Base-by-base conservation (phyloP, 495 filamentous ascomycete species). In the Sabuloglossum arenarium region DNA sequence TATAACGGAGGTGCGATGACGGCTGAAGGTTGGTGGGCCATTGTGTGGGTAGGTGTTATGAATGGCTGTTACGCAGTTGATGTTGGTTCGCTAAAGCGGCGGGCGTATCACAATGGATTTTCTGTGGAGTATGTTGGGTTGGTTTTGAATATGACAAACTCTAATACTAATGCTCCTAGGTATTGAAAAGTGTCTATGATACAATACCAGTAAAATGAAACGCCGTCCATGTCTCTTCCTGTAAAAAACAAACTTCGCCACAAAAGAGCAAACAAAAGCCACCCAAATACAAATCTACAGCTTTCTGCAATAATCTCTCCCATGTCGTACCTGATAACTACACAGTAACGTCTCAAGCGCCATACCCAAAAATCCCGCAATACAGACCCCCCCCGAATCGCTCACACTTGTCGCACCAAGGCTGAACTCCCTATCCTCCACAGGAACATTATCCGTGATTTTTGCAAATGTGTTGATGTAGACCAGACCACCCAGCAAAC, bases 381-480 rank as follows among this genome's bases (percentile, higher is more conserved):
- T 75, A 65, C 85, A 94, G 43, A 98, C 93, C 0, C 91, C 91
- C 0, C 71, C 90, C 29, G 83, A 87, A 66, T 98, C 91, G 66
- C 87, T 93, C 42, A 96, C 91, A 46, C 84, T 94, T 19, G 86
- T 88, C 0, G 89, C 91, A 1, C 84, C 80, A 1, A 98, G 70
- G 49, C 84, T 88, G 63, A 95, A 96, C 69, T 98, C 91, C 19
- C 91, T 73, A 45, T 96, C 90, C 34, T 78, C 75, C 6, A 73
- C 66, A 0, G 78, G 76, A 0, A 94, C 83, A 9, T 79, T 76
- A 55, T 96, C 85, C 62, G 81, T 80, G 58, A 98, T 91, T 66
- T 90, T 84, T 0, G 89, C 87, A 68, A 95, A 98, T 0, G 89
- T 94, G 58, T 90, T 95, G 46, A 97, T 88, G 62, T 98, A 98